A percentile compares a stretch with the other conserved stretches of the same genome.
Evolutionary conservation across 441 rosid genomes (phyloP).

Genomic region (Rhodomyrtus psidioides): DNA sequence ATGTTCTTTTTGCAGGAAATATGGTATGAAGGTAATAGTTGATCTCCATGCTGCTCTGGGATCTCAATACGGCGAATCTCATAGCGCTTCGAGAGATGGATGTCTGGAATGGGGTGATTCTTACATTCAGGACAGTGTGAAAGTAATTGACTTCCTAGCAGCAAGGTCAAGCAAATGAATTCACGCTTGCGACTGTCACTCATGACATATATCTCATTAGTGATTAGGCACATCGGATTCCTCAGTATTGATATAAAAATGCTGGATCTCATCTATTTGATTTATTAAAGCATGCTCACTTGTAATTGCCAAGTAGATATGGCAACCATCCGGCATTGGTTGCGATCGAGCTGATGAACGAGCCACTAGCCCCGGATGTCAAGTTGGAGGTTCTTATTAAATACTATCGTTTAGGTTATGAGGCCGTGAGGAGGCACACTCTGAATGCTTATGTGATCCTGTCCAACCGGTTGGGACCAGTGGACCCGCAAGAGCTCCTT

Average conservation of each 20-base stretch:
- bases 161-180: constrained; percentile 7
- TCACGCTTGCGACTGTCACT: background rate
- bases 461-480: constrained; percentile 21
- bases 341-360: constrained; percentile 30
- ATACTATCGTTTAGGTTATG: constrained; percentile 25
- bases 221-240: too few species aligned
- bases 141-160: constrained; percentile 29
- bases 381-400: constrained; percentile 9
- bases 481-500: constrained; percentile 3
- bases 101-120: constrained; percentile 29
- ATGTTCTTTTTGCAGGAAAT: constrained; percentile 5
- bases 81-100: constrained; percentile 26
- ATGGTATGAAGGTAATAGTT: constrained; percentile 22
- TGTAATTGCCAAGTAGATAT: constrained; percentile 8
- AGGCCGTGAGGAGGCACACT: constrained; percentile 28
- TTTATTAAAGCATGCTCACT: background rate
- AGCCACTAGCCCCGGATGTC: constrained; percentile 19
- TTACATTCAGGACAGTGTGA: constrained; percentile 17
- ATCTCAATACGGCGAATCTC: constrained; percentile 25
- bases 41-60: constrained; percentile 25
- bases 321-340: constrained; percentile 8
- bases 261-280: background rate
- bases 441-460: constrained; percentile 24
- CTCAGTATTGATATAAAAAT: too few species aligned
- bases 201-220: background rate